A percentile compares a stretch with the other conserved stretches of the same genome.
Evolutionary conservation across 2,329 filamentous ascomycete genomes (phyloP).

Genomic region (Talaromyces sp.): DNA sequence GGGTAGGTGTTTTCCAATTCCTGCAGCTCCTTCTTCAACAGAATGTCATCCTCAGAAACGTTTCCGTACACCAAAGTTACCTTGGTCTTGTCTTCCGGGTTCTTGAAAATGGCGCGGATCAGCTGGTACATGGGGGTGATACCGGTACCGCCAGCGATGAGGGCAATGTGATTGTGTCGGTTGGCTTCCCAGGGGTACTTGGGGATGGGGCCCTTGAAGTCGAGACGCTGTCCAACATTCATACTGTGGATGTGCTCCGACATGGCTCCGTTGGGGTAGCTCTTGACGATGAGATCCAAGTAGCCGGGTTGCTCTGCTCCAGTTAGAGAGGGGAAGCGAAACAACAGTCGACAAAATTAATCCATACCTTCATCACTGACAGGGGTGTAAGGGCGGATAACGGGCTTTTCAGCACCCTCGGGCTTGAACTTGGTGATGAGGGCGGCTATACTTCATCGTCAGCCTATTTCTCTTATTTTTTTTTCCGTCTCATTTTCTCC

Average conservation of each 20-base stretch:
- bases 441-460: conserved; percentile 47
- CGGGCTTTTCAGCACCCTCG: conserved; percentile 74
- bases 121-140: conserved; percentile 99
- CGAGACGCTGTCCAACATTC: conserved; percentile 72
- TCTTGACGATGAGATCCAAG: conserved; percentile 86
- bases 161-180: conserved; percentile 74
- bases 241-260: conserved; percentile 81
- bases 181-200: conserved; percentile 88
- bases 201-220: conserved; percentile 91
- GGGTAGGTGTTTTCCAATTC: conserved; percentile 93
- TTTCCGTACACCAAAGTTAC: conserved; percentile 95
- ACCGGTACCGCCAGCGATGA: conserved; percentile 86
- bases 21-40: conserved; percentile 78
- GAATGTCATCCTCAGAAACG: conserved; percentile 80
- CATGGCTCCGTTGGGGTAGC: conserved; percentile 88
- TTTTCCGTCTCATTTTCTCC: neutral
- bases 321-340: neutral
- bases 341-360: neutral
- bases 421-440: conserved; percentile 89
- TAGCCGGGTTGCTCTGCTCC: conserved; percentile 66
- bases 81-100: conserved; percentile 95
- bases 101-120: conserved; percentile 83
- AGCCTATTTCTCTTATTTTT: neutral
- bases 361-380: conserved; percentile 70
- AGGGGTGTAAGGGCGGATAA: conserved; percentile 89